Percentiles rank a stretch among this genome's conserved stretches.
phyloP scores from a whole-genome alignment of 352 stramenopile genomes.

The Phytophthora melonis region DNA sequence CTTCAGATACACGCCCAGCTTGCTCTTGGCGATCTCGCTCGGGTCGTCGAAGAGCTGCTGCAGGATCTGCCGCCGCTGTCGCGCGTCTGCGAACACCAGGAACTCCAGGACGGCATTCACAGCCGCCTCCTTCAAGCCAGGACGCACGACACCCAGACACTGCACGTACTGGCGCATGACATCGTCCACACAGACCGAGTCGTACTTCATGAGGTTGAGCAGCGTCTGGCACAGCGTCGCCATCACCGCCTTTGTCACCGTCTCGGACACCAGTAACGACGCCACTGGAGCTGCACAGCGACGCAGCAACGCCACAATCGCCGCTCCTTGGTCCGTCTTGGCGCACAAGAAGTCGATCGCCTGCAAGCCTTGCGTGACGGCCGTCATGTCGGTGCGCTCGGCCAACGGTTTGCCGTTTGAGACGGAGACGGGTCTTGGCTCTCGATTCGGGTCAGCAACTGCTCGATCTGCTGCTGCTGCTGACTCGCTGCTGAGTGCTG shows the following conservation, averaged over 20 bases:
- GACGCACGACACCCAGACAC: slow-evolving; percentile 55
- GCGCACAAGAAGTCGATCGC: slow-evolving; percentile 56
- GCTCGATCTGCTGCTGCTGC: slow-evolving; percentile 62
- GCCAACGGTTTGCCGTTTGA: slow-evolving; percentile 27
- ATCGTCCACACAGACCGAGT: slow-evolving; percentile 46
- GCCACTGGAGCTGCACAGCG: slow-evolving; percentile 52
- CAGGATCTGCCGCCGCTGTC: slow-evolving; percentile 64
- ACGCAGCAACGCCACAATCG: slow-evolving; percentile 49
- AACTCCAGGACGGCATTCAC: slow-evolving; percentile 75
- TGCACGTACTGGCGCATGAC: slow-evolving; percentile 60
- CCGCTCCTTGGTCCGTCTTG: slow-evolving; percentile 52
- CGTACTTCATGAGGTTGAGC: slow-evolving; percentile 64
- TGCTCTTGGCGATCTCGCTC: slow-evolving; percentile 82
- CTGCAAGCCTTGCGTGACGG: slow-evolving; percentile 43
- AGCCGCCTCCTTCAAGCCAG: slow-evolving; percentile 70
- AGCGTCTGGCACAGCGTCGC: slow-evolving; percentile 74
- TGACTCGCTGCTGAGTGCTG: slow-evolving; percentile 53
- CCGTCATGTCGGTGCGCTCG: slow-evolving; percentile 35
- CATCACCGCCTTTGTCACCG: slow-evolving; percentile 69
- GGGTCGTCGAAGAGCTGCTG: slow-evolving; percentile 76
- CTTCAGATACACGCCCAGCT: slow-evolving; percentile 77
- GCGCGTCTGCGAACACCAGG: slow-evolving; percentile 58
- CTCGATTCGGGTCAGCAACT: slow-evolving; percentile 48
- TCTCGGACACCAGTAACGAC: slow-evolving; percentile 48
- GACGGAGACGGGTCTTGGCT: slow-evolving; percentile 13